Evolutionary conservation across 495 filamentous ascomycete genomes (phyloP).

Genomic region (Neurospora sp.): DNA sequence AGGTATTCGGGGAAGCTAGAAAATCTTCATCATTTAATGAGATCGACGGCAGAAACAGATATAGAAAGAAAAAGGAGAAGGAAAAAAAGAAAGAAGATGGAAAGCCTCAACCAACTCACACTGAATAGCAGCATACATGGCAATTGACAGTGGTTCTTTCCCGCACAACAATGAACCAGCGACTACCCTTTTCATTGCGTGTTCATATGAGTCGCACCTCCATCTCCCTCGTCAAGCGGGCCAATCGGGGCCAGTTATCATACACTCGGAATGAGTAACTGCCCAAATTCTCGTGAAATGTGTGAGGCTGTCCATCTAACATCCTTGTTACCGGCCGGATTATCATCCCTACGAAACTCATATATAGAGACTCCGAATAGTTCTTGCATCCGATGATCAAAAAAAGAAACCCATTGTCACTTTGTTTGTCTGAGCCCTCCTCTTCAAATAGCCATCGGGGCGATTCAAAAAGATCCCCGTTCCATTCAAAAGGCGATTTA

Average conservation of each 20-base stretch:
- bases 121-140: background rate
- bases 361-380: too few relatives aligned
- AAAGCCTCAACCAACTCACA: background rate
- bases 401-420: background rate
- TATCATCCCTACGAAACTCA: background rate
- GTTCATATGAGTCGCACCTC: background rate
- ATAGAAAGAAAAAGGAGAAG: background rate
- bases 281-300: too few relatives aligned
- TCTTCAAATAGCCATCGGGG: background rate
- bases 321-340: background rate
- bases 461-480: background rate
- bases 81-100: accelerated
- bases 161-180: background rate
- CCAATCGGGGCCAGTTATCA: background rate
- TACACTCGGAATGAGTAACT: too few relatives aligned
- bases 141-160: background rate
- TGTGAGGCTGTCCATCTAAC: background rate
- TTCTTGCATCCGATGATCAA: too few relatives aligned
- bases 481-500: background rate
- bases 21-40: background rate
- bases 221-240: background rate
- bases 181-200: background rate
- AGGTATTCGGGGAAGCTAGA: background rate
- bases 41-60: accelerated
- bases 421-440: background rate